Base-by-base conservation (phyloP, 2,329 filamentous ascomycete genomes). In the Rhexocercosporidium sp. region DNA sequence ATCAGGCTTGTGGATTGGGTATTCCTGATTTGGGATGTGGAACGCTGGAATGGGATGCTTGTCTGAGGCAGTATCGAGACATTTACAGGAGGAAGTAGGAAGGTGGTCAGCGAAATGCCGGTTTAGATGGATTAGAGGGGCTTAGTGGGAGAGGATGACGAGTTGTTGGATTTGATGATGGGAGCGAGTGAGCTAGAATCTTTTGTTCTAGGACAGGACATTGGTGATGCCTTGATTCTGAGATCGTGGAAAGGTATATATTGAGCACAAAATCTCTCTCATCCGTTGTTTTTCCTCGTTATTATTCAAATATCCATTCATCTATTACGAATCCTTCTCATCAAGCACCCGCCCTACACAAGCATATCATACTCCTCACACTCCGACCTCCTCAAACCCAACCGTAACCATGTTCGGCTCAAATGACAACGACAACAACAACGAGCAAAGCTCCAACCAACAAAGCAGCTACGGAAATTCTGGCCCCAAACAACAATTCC, bases 331-430 rank as follows among this genome's bases (percentile, higher is more conserved):
- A 37, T 37, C 34, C 34, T 37, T 11, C 34, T 37, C 34, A n/a
- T n/a, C n/a, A n/a, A n/a, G n/a, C 34, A 37, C 34, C 34, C 34
- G 12, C 34, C 34, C 12, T 37, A 37, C 18, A 16, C 12, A 44
- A 34, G 20, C 7, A 37, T 1, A 12, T 7, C 18, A 12, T 8
- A n/a, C 4, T 37, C 34, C 9, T 47, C 41, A 27, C 20, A 37
- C 29, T 53, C 37, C 31, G 20, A 37, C 4, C 34, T 11, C 34
- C 25, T 16, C 46, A 25, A 64, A 64, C 8, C n/a, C 34, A 61
- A 54, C 22, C 47, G 25, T 20, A 44, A 66, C 18, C 37, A 66
- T 66, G 64, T 65, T 65, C 63, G 63, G 63, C 63, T 65, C 63
- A 37, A 54, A 41, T 56, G 34, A 65, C 34, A 65, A 65, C 63